Evolutionary conservation across 306 rosid species (phyloP), one percentile per base, ranked within the genome.

Genomic region (Trifolium dubium): DNA sequence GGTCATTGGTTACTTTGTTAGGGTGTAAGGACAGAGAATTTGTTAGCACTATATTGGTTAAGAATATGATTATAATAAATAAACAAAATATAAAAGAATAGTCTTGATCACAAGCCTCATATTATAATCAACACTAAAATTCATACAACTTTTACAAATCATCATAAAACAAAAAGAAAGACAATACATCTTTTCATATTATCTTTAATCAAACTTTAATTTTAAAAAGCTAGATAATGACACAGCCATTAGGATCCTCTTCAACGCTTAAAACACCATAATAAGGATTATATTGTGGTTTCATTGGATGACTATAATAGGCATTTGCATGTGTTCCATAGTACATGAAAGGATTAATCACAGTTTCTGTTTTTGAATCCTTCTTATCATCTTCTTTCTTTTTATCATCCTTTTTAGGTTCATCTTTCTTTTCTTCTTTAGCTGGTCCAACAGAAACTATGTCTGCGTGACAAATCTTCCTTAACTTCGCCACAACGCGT

Each of bases 341-440:
- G 8, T 29, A 5, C 31, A 34, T 83, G 0, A 59, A 0, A 31
- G 61, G 46, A n/a, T 83, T 63, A 3, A 53, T 64, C 43, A 29
- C 3, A 5, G 2, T 56, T 5, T 56, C 63, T 5, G 67, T 67
- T 18, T 59, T 37, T 3, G 80, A 64, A 30, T 62, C 76, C 5
- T 55, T 55, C 8, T 55, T 56, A 56, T 10, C 63, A 28, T 11
- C 63, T 40, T 37, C 3, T 53, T 55, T 55, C 34, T 55, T 23
- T 44, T 3, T 44, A 12, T 46, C 51, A 13, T 46, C 53, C 6
- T 56, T 56, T 34, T 83, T 80, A 1, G 80, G 6, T 0, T 76
- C 89, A 14, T 84, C 87, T 64, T 82, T 78, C 75, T 85, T 90
- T 67, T 85, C 92, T 46, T 80, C 86, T 67, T 88, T 85, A 6